Evolutionary conservation across 352 stramenopile genomes (phyloP).

Genomic region (Phytopythium litorale): DNA sequence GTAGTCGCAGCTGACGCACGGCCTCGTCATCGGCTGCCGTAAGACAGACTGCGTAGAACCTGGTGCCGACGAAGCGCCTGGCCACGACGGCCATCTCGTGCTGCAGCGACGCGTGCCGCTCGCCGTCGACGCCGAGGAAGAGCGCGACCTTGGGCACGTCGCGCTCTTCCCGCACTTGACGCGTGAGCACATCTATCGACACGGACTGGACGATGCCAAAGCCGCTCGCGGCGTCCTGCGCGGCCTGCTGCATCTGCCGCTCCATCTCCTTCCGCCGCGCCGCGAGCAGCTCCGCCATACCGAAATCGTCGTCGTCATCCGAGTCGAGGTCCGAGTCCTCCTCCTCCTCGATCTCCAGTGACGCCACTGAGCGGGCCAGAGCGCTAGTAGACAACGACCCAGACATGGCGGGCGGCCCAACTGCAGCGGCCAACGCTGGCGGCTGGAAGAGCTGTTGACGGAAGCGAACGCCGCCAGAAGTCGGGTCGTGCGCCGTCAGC

Average conservation of each 20-base stretch:
- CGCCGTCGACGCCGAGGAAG: constrained; percentile 17
- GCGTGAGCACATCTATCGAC: constrained; percentile 21
- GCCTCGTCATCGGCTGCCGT: constrained; percentile 12
- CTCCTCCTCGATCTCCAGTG: constrained; percentile 8
- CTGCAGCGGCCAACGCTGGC: constrained; percentile 9
- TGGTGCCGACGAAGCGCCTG: constrained; percentile 45
- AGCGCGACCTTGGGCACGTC: constrained; percentile 36
- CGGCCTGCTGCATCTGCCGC: constrained; percentile 35
- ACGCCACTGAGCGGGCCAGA: background rate
- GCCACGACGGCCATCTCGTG: constrained; percentile 38
- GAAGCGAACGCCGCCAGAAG: constrained; percentile 42
- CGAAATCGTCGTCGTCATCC: constrained; percentile 38
- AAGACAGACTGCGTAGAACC: constrained; percentile 43
- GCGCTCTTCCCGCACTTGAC: constrained; percentile 29
- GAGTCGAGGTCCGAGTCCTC: constrained; percentile 36
- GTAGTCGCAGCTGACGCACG: constrained; percentile 34
- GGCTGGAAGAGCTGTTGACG: constrained; percentile 58
- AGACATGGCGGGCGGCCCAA: background rate
- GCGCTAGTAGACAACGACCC: background rate
- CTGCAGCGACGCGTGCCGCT: constrained; percentile 24
- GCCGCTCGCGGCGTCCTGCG: constrained; percentile 42
- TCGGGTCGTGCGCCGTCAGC: constrained; percentile 52
- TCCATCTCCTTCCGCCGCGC: constrained; percentile 40
- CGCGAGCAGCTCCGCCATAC: constrained; percentile 32
- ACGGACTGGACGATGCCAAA: constrained; percentile 47